Conservation (phyloP, 108 stramenopile genomes). For the Conticribra weissflogii region DNA sequence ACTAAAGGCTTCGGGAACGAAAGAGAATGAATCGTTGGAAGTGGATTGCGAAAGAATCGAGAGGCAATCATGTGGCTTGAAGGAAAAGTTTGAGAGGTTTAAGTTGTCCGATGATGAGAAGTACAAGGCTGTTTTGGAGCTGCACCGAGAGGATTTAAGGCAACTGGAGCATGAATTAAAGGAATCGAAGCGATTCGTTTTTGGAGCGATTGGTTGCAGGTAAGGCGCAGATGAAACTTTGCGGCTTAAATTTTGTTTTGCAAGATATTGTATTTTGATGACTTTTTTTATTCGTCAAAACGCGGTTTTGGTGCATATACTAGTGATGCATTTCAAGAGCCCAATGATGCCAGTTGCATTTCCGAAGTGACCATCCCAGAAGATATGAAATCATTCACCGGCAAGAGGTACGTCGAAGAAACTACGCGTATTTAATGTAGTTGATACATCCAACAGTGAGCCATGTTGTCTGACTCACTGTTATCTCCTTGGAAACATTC, state of each 20-base stretch:
- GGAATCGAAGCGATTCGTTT: constrained; percentile 38
- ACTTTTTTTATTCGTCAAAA: no score
- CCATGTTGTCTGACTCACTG: no score
- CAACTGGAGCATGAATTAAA: constrained; percentile 37
- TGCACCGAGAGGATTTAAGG: constrained; percentile 44
- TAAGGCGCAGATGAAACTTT: constrained; percentile 5
- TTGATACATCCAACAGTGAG: no score
- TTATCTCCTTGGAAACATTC: not conserved
- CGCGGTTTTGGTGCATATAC: constrained; percentile 9
- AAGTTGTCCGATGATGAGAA: constrained; percentile 45
- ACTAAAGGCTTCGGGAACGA: constrained; percentile 14
- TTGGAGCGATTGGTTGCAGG: constrained; percentile 39
- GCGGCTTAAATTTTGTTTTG: not conserved
- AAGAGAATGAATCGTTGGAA: constrained; percentile 41
- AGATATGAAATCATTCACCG: not conserved
- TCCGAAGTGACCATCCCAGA: constrained; percentile 29
- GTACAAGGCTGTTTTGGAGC: constrained; percentile 26
- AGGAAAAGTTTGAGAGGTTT: constrained; percentile 52
- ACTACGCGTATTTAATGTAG: no score
- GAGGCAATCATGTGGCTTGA: constrained; percentile 41
- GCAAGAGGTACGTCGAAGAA: no score
- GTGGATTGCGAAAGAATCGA: constrained; percentile 51
- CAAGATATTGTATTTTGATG: not conserved
- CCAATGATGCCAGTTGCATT: constrained; percentile 2
- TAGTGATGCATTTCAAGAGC: constrained; percentile 2